Conservation (phyloP, 2,329 filamentous ascomycete genomes). For the Botrytis byssoidea region DNA sequence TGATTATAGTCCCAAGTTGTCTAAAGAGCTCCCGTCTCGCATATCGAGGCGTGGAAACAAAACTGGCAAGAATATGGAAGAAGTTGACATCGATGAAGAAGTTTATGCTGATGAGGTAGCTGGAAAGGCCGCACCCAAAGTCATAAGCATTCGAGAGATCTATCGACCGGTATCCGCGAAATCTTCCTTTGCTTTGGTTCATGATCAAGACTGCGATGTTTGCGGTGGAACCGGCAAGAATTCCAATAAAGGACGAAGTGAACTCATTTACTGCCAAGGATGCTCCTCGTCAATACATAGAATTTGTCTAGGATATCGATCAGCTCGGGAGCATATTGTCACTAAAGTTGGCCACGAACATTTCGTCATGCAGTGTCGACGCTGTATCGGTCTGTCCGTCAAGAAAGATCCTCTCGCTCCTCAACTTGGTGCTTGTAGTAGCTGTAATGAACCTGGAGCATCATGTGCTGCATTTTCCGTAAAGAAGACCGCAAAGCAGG, state of each 20-base stretch:
- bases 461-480: slow-evolving; percentile 74
- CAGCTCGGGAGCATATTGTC: slow-evolving; percentile 76
- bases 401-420: slow-evolving; percentile 71
- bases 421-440: slow-evolving; percentile 67
- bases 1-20: slow-evolving; percentile 24
- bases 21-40: slow-evolving; percentile 34
- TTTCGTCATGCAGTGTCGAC: slow-evolving; percentile 88
- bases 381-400: slow-evolving; percentile 68
- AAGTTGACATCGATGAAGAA: slow-evolving; percentile 50
- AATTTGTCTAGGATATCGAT: slow-evolving; percentile 72
- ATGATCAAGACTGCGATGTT: slow-evolving; percentile 69
- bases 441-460: slow-evolving; percentile 62
- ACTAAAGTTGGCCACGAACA: slow-evolving; percentile 76
- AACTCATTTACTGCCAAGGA: slow-evolving; percentile 84
- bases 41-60: slow-evolving; percentile 39
- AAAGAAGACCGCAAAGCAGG: slow-evolving; percentile 72
- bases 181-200: slow-evolving; percentile 66
- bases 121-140: slow-evolving; percentile 49
- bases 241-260: slow-evolving; percentile 55
- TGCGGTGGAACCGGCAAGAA: slow-evolving; percentile 59
- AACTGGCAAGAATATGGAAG: slow-evolving; percentile 44
- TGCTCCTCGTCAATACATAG: slow-evolving; percentile 84
- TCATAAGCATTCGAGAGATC: slow-evolving; percentile 67
- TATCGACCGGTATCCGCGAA: slow-evolving; percentile 63
- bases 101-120: slow-evolving; percentile 52